Evolutionary conservation across 805 yeast genomes (phyloP).

Genomic region (Candida xiaguanensis): DNA sequence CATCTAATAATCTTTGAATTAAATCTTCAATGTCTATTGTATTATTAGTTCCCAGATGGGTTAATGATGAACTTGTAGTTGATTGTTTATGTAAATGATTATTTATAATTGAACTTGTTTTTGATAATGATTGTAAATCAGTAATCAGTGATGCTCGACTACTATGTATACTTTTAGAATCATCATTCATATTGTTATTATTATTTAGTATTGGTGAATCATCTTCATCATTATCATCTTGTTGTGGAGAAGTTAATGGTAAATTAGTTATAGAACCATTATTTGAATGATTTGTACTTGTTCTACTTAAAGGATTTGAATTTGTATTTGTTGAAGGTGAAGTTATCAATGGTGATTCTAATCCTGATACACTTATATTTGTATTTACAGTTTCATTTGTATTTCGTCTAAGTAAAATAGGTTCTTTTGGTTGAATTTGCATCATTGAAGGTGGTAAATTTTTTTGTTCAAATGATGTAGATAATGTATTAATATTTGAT

Average conservation of each 20-base stretch:
- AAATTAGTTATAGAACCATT: slow-evolving; percentile 14
- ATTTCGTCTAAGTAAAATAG: slow-evolving; percentile 59
- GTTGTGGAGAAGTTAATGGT: slow-evolving; percentile 8
- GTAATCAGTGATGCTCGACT: slow-evolving; percentile 10
- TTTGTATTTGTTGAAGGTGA: slow-evolving; percentile 8
- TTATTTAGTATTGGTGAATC: slow-evolving; percentile 4
- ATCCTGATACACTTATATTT: slow-evolving; percentile 7
- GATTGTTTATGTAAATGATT: slow-evolving; percentile 8
- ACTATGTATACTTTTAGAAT: slow-evolving; percentile 11
- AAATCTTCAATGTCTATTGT: slow-evolving; percentile 71
- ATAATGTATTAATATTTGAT: slow-evolving; percentile 6
- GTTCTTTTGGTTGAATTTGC: slow-evolving; percentile 67
- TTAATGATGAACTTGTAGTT: slow-evolving; percentile 9
- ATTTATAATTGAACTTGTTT: slow-evolving; percentile 12
- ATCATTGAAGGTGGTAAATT: slow-evolving; percentile 67
- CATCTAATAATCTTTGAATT: slow-evolving; percentile 87
- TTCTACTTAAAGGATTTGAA: slow-evolving; percentile 12
- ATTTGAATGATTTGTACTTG: slow-evolving; percentile 23
- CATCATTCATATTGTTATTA: slow-evolving; percentile 9
- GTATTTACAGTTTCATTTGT: slow-evolving; percentile 32
- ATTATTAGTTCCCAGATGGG: slow-evolving; percentile 2
- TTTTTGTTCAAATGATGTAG: slow-evolving; percentile 11
- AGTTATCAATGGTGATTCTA: slow-evolving; percentile 5
- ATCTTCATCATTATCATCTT: too few species aligned
- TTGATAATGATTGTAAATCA: slow-evolving; percentile 11